Conservation (phyloP, 331 rosid genomes). For the Erythrophleum ivorense region DNA sequence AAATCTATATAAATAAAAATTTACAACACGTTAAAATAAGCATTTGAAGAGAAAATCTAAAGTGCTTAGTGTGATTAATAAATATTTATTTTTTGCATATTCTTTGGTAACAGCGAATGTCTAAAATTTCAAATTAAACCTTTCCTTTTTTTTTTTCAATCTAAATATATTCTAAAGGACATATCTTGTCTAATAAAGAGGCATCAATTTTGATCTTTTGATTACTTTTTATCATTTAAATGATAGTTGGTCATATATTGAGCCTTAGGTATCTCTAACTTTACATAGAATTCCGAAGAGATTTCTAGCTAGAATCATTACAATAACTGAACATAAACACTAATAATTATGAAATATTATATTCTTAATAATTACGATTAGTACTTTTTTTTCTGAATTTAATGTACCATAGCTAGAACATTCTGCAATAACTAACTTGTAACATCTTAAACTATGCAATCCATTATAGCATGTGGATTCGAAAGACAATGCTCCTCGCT, state of each 20-base stretch:
- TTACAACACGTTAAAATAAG: too few relatives aligned
- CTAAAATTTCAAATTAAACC: too few relatives aligned
- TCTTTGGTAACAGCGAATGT: too few relatives aligned
- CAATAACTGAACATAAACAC: not conserved
- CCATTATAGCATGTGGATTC: constrained; percentile 37
- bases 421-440: not conserved
- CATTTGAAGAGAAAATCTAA: too few relatives aligned
- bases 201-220: too few relatives aligned
- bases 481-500: constrained; percentile 14
- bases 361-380: not conserved
- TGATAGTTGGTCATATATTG: not conserved
- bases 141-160: too few relatives aligned
- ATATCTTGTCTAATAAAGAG: too few relatives aligned
- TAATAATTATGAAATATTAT: not conserved
- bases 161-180: too few relatives aligned
- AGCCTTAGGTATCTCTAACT: not conserved
- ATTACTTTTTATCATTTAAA: too few relatives aligned
- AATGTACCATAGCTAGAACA: not conserved
- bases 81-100: too few relatives aligned
- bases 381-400: not conserved
- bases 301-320: not conserved
- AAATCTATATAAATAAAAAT: too few relatives aligned
- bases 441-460: constrained; percentile 13
- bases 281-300: not conserved
- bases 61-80: too few relatives aligned